phyloP scores from a whole-genome alignment of 2,329 filamentous ascomycete genomes.

The Trichoderma sp. region DNA sequence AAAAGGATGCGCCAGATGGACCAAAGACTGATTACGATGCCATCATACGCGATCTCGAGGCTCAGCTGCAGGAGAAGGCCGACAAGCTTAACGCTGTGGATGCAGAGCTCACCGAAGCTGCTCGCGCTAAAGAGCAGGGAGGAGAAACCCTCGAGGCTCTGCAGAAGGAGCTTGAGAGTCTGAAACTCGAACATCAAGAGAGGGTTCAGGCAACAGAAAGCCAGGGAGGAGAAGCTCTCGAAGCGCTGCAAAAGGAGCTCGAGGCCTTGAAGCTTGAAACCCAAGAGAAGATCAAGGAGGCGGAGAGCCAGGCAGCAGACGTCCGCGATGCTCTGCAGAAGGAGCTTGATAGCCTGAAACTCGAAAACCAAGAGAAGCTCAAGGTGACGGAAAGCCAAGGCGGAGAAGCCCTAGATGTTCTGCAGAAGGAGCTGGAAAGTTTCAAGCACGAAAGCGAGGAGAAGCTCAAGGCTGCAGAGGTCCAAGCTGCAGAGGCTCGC shows the following conservation, averaged over 20 bases:
- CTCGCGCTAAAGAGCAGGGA: slow-evolving; percentile 48
- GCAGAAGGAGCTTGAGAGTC: slow-evolving; percentile 29
- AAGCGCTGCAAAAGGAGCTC: background rate
- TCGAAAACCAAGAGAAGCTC: slow-evolving; percentile 36
- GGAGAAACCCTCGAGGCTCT: slow-evolving; percentile 48
- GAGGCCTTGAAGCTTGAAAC: background rate
- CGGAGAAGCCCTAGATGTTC: background rate
- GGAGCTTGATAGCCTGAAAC: slow-evolving; percentile 45
- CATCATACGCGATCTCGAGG: slow-evolving; percentile 46
- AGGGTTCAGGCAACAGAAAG: background rate
- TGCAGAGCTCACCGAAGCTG: slow-evolving; percentile 48
- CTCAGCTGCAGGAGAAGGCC: slow-evolving; percentile 46
- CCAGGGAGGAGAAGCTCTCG: background rate
- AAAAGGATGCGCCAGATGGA: slow-evolving; percentile 41
- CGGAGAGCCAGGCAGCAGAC: background rate
- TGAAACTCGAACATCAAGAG: background rate
- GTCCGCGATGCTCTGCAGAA: slow-evolving; percentile 25
- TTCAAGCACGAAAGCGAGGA: slow-evolving; percentile 35
- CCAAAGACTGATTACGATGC: slow-evolving; percentile 51
- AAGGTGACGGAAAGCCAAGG: slow-evolving; percentile 30
- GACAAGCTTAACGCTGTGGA: slow-evolving; percentile 52
- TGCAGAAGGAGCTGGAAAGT: slow-evolving; percentile 45
- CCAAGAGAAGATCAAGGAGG: background rate
- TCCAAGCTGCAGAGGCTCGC: background rate
- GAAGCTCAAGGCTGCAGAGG: slow-evolving; percentile 34